phyloP scores from a whole-genome alignment of 139 green algal species.

The Chlorella sp. region DNA sequence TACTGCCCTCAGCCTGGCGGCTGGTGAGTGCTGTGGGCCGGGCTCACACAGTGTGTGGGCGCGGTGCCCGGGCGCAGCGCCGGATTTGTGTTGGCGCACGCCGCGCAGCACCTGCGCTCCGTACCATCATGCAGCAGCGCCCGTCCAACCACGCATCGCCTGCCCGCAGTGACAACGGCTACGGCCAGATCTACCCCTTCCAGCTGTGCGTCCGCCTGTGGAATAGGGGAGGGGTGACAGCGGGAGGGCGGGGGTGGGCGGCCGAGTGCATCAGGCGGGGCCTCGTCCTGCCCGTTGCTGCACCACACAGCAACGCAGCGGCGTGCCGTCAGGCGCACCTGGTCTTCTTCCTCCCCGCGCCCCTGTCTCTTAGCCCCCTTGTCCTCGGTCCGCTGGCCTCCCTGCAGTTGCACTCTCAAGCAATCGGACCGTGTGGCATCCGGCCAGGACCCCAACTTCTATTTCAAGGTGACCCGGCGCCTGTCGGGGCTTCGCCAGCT shows the following conservation, averaged over 20 bases:
- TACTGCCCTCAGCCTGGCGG: not conserved
- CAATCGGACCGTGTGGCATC: not conserved
- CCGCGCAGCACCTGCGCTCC: not conserved
- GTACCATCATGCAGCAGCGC: not conserved
- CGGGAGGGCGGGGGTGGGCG: too few species aligned
- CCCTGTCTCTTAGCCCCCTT: too few species aligned
- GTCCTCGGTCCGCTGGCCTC: too few species aligned
- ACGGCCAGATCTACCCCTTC: not conserved
- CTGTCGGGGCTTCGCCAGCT: not conserved
- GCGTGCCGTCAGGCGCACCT: too few species aligned
- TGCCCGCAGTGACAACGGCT: constrained; percentile 1
- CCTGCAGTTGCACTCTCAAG: constrained; percentile 1
- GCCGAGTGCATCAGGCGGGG: too few species aligned
- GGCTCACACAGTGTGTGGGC: not conserved
- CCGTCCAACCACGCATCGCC: not conserved
- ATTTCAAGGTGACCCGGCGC: not conserved
- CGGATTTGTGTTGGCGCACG: not conserved
- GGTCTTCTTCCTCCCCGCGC: too few species aligned
- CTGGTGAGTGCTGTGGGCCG: not conserved
- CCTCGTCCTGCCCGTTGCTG: too few species aligned
- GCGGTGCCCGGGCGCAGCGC: too few species aligned
- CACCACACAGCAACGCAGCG: too few species aligned
- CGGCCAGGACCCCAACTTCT: constrained; percentile 4
- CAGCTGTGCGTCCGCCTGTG: too few species aligned
- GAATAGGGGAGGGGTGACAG: too few species aligned